Evolutionary conservation across 2,329 filamentous ascomycete genomes (phyloP).

Genomic region (Colletotrichum tofieldiae): DNA sequence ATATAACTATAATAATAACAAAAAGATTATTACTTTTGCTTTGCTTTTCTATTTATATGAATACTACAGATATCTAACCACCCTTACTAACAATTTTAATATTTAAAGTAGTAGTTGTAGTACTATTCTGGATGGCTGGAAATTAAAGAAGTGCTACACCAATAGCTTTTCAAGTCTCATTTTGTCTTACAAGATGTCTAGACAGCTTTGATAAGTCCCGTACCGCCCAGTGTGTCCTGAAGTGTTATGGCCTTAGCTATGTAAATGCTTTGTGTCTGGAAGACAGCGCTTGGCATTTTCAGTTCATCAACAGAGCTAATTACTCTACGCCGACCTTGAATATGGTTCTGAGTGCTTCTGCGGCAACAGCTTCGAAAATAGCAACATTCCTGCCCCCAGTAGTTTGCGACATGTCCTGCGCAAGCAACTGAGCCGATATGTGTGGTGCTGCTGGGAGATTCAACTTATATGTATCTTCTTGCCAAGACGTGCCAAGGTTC

Average conservation of each 20-base stretch:
- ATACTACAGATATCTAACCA: no score
- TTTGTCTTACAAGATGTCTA: conserved; percentile 17
- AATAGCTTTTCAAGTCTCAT: not conserved
- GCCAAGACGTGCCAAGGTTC: not conserved
- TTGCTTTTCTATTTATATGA: no score
- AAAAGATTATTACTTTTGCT: no score
- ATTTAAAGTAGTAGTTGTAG: conserved; percentile 52
- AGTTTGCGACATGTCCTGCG: conserved; percentile 68
- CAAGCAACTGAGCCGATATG: conserved; percentile 59
- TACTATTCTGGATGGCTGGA: conserved; percentile 5
- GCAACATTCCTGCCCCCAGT: conserved; percentile 47
- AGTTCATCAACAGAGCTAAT: not conserved
- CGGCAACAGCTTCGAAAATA: conserved; percentile 62
- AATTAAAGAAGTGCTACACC: conserved; percentile 6
- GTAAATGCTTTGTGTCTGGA: not conserved
- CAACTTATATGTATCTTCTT: conserved; percentile 53
- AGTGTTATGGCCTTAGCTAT: conserved; percentile 3
- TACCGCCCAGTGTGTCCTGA: conserved; percentile 10
- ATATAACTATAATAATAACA: no score
- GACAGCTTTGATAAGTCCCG: conserved; percentile 4
- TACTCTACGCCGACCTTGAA: conserved; percentile 62
- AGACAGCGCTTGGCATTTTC: no score
- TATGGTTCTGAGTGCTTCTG: conserved; percentile 70
- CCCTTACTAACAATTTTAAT: no score
- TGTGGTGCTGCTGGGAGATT: conserved; percentile 62